Conservation (phyloP, 2,329 filamentous ascomycete genomes). For the Botrytis fabae region DNA sequence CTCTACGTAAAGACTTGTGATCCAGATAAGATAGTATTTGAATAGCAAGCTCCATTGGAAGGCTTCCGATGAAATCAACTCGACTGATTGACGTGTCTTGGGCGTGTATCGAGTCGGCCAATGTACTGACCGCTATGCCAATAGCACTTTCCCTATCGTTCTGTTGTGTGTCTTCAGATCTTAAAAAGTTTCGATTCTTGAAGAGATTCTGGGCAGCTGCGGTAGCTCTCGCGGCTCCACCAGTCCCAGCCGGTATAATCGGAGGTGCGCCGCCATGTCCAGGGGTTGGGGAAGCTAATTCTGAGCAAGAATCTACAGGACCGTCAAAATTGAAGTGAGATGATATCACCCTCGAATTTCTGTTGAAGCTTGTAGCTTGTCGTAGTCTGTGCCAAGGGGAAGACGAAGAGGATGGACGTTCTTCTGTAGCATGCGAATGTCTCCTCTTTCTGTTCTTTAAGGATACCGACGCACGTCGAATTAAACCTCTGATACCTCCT, state of each 20-base stretch:
- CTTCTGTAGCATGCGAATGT: constrained; percentile 36
- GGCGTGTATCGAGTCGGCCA: constrained; percentile 36
- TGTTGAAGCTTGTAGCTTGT: constrained; percentile 40
- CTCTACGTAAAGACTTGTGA: constrained; percentile 51
- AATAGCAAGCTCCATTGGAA: constrained; percentile 60
- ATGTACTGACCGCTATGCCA: constrained; percentile 53
- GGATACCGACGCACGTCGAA: constrained; percentile 39
- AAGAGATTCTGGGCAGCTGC: constrained; percentile 57
- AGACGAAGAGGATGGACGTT: constrained; percentile 33
- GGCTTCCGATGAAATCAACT: constrained; percentile 57
- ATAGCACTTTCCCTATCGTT: constrained; percentile 66
- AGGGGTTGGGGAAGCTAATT: constrained; percentile 34
- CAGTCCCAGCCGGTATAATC: constrained; percentile 59
- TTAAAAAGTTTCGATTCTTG: constrained; percentile 46
- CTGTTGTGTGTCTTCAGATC: constrained; percentile 36
- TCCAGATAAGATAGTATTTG: constrained; percentile 59
- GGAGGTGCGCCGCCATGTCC: constrained; percentile 54
- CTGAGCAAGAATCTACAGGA: constrained; percentile 30
- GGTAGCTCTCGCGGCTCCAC: constrained; percentile 59
- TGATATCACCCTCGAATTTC: constrained; percentile 33
- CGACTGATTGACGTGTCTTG: constrained; percentile 50
- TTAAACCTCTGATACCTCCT: constrained; percentile 27
- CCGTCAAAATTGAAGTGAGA: constrained; percentile 26
- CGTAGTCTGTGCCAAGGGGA: constrained; percentile 37
- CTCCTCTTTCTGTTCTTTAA: constrained; percentile 37